Conservation (phyloP, 202 grass and related monocot species). For the Thinopyrum obtusiflorum region DNA sequence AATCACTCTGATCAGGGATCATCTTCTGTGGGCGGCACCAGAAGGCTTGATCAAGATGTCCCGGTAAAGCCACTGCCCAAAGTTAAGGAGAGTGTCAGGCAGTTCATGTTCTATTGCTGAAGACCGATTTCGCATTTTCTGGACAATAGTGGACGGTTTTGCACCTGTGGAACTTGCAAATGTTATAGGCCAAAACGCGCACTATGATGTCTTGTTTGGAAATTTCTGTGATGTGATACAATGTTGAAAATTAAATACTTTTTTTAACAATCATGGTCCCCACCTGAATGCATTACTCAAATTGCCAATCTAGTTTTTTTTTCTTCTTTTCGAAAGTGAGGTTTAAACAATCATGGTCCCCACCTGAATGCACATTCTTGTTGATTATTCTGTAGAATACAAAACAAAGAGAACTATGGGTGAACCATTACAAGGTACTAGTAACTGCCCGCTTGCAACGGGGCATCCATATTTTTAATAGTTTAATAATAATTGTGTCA, state of each 20-base stretch:
- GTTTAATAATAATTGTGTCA: no score
- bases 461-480: no score
- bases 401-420: no score
- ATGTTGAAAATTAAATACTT: neutral
- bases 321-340: no score
- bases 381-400: no score
- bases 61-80: conserved; percentile 20
- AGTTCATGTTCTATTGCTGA: conserved; percentile 72
- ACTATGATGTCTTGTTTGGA: neutral
- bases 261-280: no score
- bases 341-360: no score
- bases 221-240: neutral
- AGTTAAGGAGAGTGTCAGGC: conserved; percentile 42
- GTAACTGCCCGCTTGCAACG: no score
- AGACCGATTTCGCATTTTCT: neutral
- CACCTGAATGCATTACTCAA: no score
- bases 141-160: neutral
- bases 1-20: conserved; percentile 38
- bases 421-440: no score
- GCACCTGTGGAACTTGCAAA: neutral
- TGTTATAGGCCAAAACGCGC: neutral
- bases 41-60: neutral
- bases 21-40: neutral
- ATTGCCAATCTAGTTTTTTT: no score
- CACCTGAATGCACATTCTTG: no score